These are phyloP conservation scores for Annulohypoxylon bovei DNA, from an alignment of 495 filamentous ascomycete genomes.

Conservation along the genomic window DNA sequence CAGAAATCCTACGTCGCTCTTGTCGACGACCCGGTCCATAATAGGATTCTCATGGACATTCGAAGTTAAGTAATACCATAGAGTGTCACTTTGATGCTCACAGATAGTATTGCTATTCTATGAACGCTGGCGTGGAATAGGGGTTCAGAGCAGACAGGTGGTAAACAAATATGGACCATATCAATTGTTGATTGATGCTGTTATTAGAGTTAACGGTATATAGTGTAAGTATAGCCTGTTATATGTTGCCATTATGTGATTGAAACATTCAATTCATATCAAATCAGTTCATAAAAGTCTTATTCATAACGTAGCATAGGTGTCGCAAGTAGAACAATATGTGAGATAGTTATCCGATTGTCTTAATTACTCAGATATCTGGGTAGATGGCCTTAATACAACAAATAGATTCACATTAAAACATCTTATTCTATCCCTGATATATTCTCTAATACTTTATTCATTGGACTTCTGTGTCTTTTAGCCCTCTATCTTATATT, in stretches of 20 bases:
- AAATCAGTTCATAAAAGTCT: neutral
- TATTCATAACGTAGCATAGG: neutral
- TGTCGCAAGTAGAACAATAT: neutral
- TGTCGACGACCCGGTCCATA: neutral
- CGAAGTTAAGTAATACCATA: neutral
- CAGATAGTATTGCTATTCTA: neutral
- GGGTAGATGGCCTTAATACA: neutral
- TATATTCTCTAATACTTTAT: neutral
- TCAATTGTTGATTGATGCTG: neutral
- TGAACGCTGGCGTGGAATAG: neutral
- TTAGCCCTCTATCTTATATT: constrained; percentile 69
- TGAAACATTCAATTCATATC: neutral
- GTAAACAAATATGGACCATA: neutral
- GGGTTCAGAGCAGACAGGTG: neutral
- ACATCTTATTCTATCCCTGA: neutral
- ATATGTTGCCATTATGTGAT: neutral
- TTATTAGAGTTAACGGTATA: neutral
- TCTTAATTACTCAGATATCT: too few species aligned
- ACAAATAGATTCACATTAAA: neutral
- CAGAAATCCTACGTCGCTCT: neutral
- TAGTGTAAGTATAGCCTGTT: neutral
- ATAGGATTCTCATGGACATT: neutral
- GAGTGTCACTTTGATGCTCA: neutral
- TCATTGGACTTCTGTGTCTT: constrained; percentile 17
- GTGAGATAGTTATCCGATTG: neutral